Percentiles rank a stretch among this genome's conserved stretches.
Evolutionary conservation across 2,329 filamentous ascomycete species (phyloP).

Genomic region (Hirsutella thompsonii): DNA sequence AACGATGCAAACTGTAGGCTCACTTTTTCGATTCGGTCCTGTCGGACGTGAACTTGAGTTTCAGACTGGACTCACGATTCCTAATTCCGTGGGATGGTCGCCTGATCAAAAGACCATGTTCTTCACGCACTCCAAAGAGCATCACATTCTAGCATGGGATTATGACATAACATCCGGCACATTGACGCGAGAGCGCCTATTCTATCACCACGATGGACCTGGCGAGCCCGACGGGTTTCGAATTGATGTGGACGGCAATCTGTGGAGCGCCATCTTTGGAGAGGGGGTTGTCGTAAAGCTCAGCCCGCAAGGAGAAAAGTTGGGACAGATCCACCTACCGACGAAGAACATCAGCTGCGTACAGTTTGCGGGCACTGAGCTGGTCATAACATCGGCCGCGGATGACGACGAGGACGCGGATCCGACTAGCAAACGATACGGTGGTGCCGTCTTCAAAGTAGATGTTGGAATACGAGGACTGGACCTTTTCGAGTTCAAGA

Average conservation of each 20-base stretch:
- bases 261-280: constrained; percentile 84
- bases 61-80: constrained; percentile 57
- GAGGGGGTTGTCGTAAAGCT: constrained; percentile 65
- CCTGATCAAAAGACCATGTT: constrained; percentile 61
- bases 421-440: constrained; percentile 46
- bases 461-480: constrained; percentile 62
- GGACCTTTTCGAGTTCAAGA: constrained; percentile 50
- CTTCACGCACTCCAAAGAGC: constrained; percentile 65
- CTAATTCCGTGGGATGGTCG: constrained; percentile 78
- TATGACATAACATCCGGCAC: constrained; percentile 51
- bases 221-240: constrained; percentile 75
- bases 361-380: constrained; percentile 59
- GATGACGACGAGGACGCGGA: constrained; percentile 47
- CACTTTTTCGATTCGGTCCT: constrained; percentile 58
- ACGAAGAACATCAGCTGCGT: constrained; percentile 73
- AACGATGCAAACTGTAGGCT: too few species aligned
- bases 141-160: constrained; percentile 61
- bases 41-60: constrained; percentile 46
- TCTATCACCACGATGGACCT: constrained; percentile 54
- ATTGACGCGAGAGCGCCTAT: constrained; percentile 56
- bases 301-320: constrained; percentile 51
- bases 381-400: constrained; percentile 68
- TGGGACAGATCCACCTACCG: constrained; percentile 64
- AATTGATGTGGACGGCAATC: constrained; percentile 69
- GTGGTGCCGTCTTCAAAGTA: constrained; percentile 62